Percentiles rank a stretch among this genome's conserved stretches.
Conservation (phyloP, 148 eudicot species). For the Fallopia convolvulus region DNA sequence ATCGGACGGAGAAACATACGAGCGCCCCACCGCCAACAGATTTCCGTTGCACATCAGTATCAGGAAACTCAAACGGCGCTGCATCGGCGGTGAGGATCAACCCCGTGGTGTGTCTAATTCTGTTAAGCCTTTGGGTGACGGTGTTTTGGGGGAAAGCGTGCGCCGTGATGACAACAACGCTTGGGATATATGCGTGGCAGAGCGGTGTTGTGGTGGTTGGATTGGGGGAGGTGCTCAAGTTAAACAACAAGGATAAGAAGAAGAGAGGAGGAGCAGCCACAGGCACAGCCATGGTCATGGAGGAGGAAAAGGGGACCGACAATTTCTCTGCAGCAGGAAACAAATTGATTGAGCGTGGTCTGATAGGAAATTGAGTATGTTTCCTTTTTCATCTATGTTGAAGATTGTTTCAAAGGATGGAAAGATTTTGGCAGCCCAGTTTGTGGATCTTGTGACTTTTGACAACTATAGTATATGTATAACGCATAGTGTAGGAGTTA, state of each 20-base stretch:
- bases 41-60: not conserved
- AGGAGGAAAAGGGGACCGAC: not conserved
- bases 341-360: constrained; percentile 1
- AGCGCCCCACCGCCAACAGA: not conserved
- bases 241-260: not conserved
- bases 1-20: not conserved
- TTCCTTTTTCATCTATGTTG: not conserved
- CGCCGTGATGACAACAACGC: constrained; percentile 16
- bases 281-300: not conserved
- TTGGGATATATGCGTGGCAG: constrained; percentile 10
- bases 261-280: not conserved
- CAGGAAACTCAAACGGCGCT: not conserved
- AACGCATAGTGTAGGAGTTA: not conserved
- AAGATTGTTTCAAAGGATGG: not conserved
- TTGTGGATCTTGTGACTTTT: not conserved
- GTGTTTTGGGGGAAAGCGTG: constrained; percentile 13
- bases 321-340: not conserved
- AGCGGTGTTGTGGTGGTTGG: constrained; percentile 4
- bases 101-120: constrained; percentile 6
- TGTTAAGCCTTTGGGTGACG: constrained; percentile 11
- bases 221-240: constrained; percentile 1
- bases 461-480: not conserved
- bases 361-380: not conserved
- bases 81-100: not conserved
- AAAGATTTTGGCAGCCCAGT: constrained; percentile 4